phyloP scores from a whole-genome alignment of 2,329 filamentous ascomycete species.

The Fusarium sp. region DNA sequence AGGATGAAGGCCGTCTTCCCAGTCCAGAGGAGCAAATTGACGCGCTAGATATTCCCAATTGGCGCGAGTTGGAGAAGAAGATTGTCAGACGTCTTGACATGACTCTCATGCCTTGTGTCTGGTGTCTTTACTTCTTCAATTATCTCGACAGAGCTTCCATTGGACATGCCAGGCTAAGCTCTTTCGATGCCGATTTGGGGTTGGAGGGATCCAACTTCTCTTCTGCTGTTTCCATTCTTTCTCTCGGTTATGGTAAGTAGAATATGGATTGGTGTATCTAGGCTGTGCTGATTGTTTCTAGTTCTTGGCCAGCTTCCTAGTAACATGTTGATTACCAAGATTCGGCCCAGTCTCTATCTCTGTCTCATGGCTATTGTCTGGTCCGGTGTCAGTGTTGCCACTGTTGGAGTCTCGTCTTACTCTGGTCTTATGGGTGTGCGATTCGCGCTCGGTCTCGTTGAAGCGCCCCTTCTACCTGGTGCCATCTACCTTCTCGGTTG shows the following conservation, averaged over 20 bases:
- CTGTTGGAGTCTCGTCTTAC: constrained; percentile 12
- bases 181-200: constrained; percentile 5
- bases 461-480: constrained; percentile 14
- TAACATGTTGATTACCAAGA: constrained; percentile 26
- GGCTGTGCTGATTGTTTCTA: not conserved
- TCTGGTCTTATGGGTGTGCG: constrained; percentile 22
- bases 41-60: constrained; percentile 12
- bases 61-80: constrained; percentile 25
- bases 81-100: constrained; percentile 19
- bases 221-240: constrained; percentile 23
- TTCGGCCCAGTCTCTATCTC: constrained; percentile 11
- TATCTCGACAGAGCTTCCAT: constrained; percentile 22
- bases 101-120: constrained; percentile 26
- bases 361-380: constrained; percentile 23
- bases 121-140: constrained; percentile 31
- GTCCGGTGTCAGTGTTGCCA: constrained; percentile 18
- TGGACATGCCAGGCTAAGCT: constrained; percentile 9
- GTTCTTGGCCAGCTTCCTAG: constrained; percentile 20
- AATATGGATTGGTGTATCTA: fast-evolving
- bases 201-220: constrained; percentile 13
- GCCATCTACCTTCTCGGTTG: constrained; percentile 22
- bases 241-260: constrained; percentile 16
- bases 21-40: constrained; percentile 24
- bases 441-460: constrained; percentile 19
- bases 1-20: constrained; percentile 8